These are phyloP conservation scores for Sclerotinia trifoliorum DNA, from an alignment of 2,329 filamentous ascomycete species.

Conservation along the genomic window DNA sequence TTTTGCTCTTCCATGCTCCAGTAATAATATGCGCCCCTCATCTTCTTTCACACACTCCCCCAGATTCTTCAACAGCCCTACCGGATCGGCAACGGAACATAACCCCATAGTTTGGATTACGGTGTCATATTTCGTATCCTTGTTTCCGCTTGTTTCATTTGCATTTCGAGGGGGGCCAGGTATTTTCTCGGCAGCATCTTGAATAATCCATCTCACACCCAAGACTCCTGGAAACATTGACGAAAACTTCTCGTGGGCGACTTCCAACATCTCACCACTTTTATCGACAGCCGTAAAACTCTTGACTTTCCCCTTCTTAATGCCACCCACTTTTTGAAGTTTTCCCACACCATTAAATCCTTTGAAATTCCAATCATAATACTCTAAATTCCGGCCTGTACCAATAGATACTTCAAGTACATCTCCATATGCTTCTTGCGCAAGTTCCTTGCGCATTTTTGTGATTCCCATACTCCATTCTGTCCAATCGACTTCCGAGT, in stretches of 20 bases:
- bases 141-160: conserved; percentile 32
- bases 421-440: conserved; percentile 50
- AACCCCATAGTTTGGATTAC: conserved; percentile 64
- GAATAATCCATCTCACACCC: conserved; percentile 44
- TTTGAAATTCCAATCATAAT: conserved; percentile 54
- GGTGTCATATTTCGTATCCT: conserved; percentile 53
- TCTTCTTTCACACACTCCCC: conserved; percentile 52
- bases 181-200: conserved; percentile 35
- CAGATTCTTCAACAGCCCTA: conserved; percentile 53
- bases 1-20: conserved; percentile 61
- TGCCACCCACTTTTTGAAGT: conserved; percentile 26
- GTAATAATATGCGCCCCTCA: conserved; percentile 58
- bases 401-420: conserved; percentile 64
- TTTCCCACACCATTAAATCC: conserved; percentile 32
- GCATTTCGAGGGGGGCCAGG: conserved; percentile 33
- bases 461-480: conserved; percentile 59
- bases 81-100: conserved; percentile 60
- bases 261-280: conserved; percentile 57
- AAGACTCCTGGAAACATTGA: conserved; percentile 44
- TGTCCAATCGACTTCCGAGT: conserved; percentile 55
- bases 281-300: conserved; percentile 64
- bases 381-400: conserved; percentile 59
- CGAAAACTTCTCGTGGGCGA: conserved; percentile 54
- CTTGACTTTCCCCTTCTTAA: conserved; percentile 43
- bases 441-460: conserved; percentile 50